Conservation (phyloP, 2,329 filamentous ascomycete genomes). For the Claviceps fusiformis region DNA sequence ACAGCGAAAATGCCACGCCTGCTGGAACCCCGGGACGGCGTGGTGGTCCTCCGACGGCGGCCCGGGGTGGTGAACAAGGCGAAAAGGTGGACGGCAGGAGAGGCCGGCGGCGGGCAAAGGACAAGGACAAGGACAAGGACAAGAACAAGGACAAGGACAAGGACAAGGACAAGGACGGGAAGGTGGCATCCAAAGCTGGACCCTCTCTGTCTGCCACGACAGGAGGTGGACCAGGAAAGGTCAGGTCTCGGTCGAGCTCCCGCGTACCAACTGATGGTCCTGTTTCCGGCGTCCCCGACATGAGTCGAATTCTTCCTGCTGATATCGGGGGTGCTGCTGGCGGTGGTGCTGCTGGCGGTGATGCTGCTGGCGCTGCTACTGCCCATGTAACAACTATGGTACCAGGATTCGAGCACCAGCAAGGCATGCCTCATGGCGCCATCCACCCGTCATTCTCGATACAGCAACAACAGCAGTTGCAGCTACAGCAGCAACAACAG, state of each 20-base stretch:
- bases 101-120: slow-evolving; percentile 25
- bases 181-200: slow-evolving; percentile 23
- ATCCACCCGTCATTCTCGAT: slow-evolving; percentile 28
- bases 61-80: slow-evolving; percentile 25
- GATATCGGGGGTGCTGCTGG: not conserved
- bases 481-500: not conserved
- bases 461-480: not conserved
- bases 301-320: not conserved
- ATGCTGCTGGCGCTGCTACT: not conserved
- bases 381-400: slow-evolving; percentile 8
- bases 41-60: slow-evolving; percentile 20
- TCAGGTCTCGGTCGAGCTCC: slow-evolving; percentile 42
- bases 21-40: slow-evolving; percentile 44
- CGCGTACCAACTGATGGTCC: slow-evolving; percentile 26
- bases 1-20: slow-evolving; percentile 46
- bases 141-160: slow-evolving; percentile 17
- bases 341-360: no score
- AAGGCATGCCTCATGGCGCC: slow-evolving; percentile 15
- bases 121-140: slow-evolving; percentile 24
- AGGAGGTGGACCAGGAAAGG: slow-evolving; percentile 22
- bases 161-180: slow-evolving; percentile 22
- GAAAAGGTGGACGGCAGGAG: slow-evolving; percentile 33
- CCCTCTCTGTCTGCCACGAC: slow-evolving; percentile 36
- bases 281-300: not conserved
- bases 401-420: slow-evolving; percentile 25